Percentiles rank a stretch among this genome's conserved stretches.
Conservation (phyloP, 2,329 filamentous ascomycete species). For the Aspergillus aculeatus region DNA sequence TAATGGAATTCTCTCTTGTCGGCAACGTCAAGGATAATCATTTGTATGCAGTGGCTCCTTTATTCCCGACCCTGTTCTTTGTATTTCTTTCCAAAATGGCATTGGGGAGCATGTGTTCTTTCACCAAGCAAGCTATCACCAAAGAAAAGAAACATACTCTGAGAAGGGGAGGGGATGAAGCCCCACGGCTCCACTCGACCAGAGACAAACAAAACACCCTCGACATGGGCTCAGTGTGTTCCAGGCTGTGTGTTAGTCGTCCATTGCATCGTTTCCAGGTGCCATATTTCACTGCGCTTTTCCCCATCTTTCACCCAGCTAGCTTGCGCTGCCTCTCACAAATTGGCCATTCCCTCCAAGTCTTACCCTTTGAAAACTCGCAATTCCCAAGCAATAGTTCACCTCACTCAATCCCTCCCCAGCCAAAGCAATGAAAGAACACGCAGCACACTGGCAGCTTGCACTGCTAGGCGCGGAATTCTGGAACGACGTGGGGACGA, state of each 20-base stretch:
- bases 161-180: too few species aligned
- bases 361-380: too few species aligned
- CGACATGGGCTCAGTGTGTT: not conserved
- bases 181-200: not conserved
- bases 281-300: not conserved
- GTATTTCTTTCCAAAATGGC: too few species aligned
- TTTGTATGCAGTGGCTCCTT: too few species aligned
- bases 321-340: not conserved
- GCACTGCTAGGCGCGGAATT: constrained; percentile 30
- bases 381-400: too few species aligned
- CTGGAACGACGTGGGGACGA: constrained; percentile 28
- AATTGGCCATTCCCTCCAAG: not conserved
- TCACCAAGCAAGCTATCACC: too few species aligned
- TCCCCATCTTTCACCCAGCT: not conserved
- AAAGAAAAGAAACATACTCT: too few species aligned
- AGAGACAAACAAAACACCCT: not conserved
- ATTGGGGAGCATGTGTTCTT: too few species aligned
- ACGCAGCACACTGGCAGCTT: constrained; percentile 24
- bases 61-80: too few species aligned
- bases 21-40: too few species aligned
- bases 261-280: not conserved
- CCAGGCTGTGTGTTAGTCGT: not conserved
- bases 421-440: constrained; percentile 18
- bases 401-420: too few species aligned
- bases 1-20: too few species aligned